Evolutionary conservation across 768 basidiomycete genomes (phyloP).

Genomic region (Hortiboletus flavorubellus): DNA sequence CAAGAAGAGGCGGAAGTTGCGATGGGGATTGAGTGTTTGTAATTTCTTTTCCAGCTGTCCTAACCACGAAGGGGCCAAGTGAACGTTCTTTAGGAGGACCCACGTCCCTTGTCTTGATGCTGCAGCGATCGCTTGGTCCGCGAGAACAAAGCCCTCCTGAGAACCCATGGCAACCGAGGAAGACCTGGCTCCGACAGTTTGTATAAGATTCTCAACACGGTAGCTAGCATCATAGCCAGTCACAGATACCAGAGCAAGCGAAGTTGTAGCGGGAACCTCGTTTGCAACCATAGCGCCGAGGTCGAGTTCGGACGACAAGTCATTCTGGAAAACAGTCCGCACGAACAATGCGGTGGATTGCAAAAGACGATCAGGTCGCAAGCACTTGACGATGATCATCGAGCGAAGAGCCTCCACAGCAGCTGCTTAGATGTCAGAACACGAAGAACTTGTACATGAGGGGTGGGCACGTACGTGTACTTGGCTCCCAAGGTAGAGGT

Average conservation of each 20-base stretch:
- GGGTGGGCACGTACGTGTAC: slow-evolving; percentile 58
- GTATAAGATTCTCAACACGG: slow-evolving; percentile 84
- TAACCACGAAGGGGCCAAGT: slow-evolving; percentile 93
- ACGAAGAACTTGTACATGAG: not conserved
- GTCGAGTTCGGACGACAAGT: slow-evolving; percentile 78
- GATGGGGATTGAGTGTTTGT: slow-evolving; percentile 85
- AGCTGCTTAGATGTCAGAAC: slow-evolving; percentile 40
- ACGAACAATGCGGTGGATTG: slow-evolving; percentile 81
- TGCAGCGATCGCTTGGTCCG: slow-evolving; percentile 92
- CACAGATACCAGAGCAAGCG: slow-evolving; percentile 88
- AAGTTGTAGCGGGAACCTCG: slow-evolving; percentile 78
- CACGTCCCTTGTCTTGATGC: slow-evolving; percentile 93
- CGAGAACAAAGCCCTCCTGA: slow-evolving; percentile 92
- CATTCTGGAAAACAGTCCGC: slow-evolving; percentile 70
- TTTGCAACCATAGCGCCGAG: slow-evolving; percentile 72
- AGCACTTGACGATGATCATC: slow-evolving; percentile 80
- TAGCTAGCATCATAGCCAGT: slow-evolving; percentile 99
- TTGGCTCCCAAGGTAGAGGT: slow-evolving; percentile 77
- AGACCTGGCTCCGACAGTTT: slow-evolving; percentile 72
- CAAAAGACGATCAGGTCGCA: slow-evolving; percentile 88
- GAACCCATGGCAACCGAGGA: slow-evolving; percentile 97
- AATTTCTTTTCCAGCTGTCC: slow-evolving; percentile 95
- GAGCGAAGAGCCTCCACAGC: slow-evolving; percentile 72
- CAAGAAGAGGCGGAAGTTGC: slow-evolving; percentile 93
- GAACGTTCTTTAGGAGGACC: slow-evolving; percentile 97